Evolutionary conservation across 2,329 filamentous ascomycete species (phyloP).

Genomic region (Fonsecaea pugnacius): DNA sequence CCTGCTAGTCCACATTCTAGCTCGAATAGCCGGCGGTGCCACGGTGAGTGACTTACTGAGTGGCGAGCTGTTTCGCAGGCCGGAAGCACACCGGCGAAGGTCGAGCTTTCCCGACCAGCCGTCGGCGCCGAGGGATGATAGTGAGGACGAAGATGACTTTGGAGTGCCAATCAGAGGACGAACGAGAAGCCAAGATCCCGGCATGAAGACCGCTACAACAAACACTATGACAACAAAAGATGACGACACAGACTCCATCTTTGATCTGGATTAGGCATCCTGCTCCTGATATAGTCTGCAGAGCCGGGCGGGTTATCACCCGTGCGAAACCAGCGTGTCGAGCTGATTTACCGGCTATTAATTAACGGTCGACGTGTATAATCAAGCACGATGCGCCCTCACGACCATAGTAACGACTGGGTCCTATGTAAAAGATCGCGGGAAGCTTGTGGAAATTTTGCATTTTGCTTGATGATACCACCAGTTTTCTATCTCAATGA

Average conservation of each 20-base stretch:
- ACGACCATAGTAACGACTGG: constrained; percentile 4
- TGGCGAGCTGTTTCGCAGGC: constrained; percentile 33
- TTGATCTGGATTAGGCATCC: constrained; percentile 30
- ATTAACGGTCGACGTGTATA: constrained; percentile 1
- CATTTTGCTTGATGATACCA: constrained; percentile 2
- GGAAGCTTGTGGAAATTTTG: neutral
- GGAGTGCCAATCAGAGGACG: constrained; percentile 43
- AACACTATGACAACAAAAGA: constrained; percentile 2
- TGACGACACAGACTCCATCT: constrained; percentile 30
- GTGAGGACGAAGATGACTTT: constrained; percentile 45
- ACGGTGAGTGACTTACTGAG: constrained; percentile 41
- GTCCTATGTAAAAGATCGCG: constrained; percentile 2
- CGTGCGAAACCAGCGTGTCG: neutral
- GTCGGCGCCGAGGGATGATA: constrained; percentile 30
- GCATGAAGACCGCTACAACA: neutral
- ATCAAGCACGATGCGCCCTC: constrained; percentile 1
- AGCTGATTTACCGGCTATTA: constrained; percentile 3
- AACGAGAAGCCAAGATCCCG: constrained; percentile 11
- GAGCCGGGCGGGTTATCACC: neutral
- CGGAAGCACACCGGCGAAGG: constrained; percentile 31
- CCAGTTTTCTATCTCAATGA: neutral
- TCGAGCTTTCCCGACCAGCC: constrained; percentile 30
- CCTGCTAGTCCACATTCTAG: constrained; percentile 80
- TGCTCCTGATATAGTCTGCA: constrained; percentile 4
- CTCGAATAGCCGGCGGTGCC: constrained; percentile 65